Conservation (phyloP, 441 rosid species). For the Mallotus repandus region DNA sequence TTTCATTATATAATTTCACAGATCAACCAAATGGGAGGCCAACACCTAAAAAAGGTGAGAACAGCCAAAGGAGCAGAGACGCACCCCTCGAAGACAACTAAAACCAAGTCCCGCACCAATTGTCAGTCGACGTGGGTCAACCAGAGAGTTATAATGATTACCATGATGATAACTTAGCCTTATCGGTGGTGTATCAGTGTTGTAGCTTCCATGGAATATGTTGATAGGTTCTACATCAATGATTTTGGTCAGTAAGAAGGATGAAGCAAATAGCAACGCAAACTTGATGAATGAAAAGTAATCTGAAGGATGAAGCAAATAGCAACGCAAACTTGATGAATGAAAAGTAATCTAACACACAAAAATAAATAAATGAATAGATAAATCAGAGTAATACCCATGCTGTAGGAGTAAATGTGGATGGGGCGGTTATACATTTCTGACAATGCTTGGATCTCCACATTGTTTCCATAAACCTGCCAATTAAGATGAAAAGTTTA, state of each 20-base stretch:
- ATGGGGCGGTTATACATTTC: conserved; percentile 98
- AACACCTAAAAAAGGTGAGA: neutral
- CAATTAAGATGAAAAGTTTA: conserved; percentile 11
- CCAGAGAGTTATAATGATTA: conserved; percentile 96
- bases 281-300: conserved; percentile 8
- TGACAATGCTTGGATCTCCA: conserved; percentile 95
- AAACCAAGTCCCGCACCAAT: conserved; percentile 98
- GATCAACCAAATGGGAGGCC: neutral
- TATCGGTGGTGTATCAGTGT: conserved; percentile 83
- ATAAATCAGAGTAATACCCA: conserved; percentile 44
- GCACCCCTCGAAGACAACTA: conserved; percentile 89
- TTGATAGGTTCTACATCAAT: conserved; percentile 81
- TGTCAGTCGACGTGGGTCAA: conserved; percentile 78
- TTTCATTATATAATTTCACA: neutral
- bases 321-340: conserved; percentile 6
- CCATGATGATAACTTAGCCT: conserved; percentile 93
- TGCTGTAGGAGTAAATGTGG: conserved; percentile 87
- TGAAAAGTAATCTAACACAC: conserved; percentile 14
- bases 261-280: conserved; percentile 6
- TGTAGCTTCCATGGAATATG: conserved; percentile 89
- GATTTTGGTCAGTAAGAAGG: conserved; percentile 20
- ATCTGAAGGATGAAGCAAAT: neutral
- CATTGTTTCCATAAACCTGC: conserved; percentile 98
- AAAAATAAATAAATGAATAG: neutral
- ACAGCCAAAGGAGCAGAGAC: conserved; percentile 8